phyloP scores from a whole-genome alignment of 1,139 yeast genomes.

The Pichiaceae sp. region DNA sequence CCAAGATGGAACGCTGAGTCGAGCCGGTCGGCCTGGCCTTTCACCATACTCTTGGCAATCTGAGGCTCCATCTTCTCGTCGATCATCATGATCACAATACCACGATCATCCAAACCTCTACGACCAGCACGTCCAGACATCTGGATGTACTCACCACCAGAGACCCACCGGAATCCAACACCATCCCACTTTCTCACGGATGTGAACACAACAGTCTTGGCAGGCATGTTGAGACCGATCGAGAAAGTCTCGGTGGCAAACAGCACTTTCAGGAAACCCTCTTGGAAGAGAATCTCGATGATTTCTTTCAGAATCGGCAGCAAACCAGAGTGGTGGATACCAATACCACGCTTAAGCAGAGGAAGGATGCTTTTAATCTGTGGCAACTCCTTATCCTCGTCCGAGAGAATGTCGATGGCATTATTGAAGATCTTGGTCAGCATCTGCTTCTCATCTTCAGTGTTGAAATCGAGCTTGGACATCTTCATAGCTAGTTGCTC shows the following conservation, averaged over 20 bases:
- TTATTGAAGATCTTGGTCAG: slow-evolving; percentile 81
- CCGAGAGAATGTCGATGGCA: slow-evolving; percentile 82
- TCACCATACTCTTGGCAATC: slow-evolving; percentile 98
- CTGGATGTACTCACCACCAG: slow-evolving; percentile 97
- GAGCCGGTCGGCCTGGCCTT: slow-evolving; percentile 93
- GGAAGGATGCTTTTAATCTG: slow-evolving; percentile 91
- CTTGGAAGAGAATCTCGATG: slow-evolving; percentile 93
- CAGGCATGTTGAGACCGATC: slow-evolving; percentile 95
- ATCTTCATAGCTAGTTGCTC: slow-evolving; percentile 88
- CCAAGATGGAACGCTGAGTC: slow-evolving; percentile 97
- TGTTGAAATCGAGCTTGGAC: slow-evolving; percentile 90
- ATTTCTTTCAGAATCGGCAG: slow-evolving; percentile 94
- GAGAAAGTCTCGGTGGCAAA: slow-evolving; percentile 99
- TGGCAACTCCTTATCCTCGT: slow-evolving; percentile 84
- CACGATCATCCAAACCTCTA: slow-evolving; percentile 88
- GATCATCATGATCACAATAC: slow-evolving; percentile 96
- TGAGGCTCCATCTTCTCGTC: slow-evolving; percentile 99
- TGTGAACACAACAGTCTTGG: slow-evolving; percentile 95
- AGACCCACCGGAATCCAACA: slow-evolving; percentile 93
- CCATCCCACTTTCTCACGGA: slow-evolving; percentile 99
- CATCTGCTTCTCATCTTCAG: slow-evolving; percentile 86
- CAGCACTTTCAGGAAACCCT: slow-evolving; percentile 85
- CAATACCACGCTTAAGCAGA: slow-evolving; percentile 85
- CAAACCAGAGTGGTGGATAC: slow-evolving; percentile 96
- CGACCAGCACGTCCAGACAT: slow-evolving; percentile 99